Percentiles rank a stretch among this genome's conserved stretches.
Conservation (phyloP, 23 red algal genomes). For the Pyropia haitanensis region DNA sequence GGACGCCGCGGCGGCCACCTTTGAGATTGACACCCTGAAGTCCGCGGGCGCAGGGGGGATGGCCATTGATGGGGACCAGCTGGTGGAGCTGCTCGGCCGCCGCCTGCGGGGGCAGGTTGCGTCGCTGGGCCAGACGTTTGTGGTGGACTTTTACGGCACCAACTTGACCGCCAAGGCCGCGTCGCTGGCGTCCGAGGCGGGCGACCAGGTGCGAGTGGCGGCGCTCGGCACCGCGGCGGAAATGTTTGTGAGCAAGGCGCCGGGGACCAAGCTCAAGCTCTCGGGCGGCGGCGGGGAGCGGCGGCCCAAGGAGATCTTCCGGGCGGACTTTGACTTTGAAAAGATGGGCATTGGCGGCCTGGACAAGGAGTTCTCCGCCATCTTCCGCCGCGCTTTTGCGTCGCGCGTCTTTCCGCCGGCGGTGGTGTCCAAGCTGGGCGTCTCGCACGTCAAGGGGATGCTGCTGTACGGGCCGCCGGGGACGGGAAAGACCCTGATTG, state of each 20-base stretch:
- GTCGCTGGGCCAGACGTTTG: constrained; percentile 37
- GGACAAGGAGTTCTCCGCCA: constrained; percentile 96
- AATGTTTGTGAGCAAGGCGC: constrained; percentile 63
- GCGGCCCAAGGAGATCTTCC: constrained; percentile 79
- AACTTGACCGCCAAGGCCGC: constrained; percentile 30
- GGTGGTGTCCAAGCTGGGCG: constrained; percentile 89
- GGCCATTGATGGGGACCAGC: constrained; percentile 51
- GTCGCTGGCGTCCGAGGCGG: constrained; percentile 20
- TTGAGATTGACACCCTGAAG: constrained; percentile 68
- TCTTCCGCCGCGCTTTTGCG: constrained; percentile 95
- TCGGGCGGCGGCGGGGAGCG: constrained; percentile 48
- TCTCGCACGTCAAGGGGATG: constrained; percentile 96
- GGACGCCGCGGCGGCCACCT: constrained; percentile 52
- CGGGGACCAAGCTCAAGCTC: constrained; percentile 44
- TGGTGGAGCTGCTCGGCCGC: constrained; percentile 26
- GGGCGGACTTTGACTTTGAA: constrained; percentile 92
- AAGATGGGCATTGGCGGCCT: constrained; percentile 96
- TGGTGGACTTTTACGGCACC: constrained; percentile 63
- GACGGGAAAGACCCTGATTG: constrained; percentile 97
- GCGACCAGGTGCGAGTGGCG: constrained; percentile 22
- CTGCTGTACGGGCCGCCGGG: constrained; percentile 94
- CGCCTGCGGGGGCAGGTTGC: constrained; percentile 42
- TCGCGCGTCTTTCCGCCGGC: constrained; percentile 91
- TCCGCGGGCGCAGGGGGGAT: constrained; percentile 18
- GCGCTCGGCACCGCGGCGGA: constrained; percentile 18